These are phyloP conservation scores for Inga oerstediana DNA, from an alignment of 306 rosid species.

Conservation along the genomic window DNA sequence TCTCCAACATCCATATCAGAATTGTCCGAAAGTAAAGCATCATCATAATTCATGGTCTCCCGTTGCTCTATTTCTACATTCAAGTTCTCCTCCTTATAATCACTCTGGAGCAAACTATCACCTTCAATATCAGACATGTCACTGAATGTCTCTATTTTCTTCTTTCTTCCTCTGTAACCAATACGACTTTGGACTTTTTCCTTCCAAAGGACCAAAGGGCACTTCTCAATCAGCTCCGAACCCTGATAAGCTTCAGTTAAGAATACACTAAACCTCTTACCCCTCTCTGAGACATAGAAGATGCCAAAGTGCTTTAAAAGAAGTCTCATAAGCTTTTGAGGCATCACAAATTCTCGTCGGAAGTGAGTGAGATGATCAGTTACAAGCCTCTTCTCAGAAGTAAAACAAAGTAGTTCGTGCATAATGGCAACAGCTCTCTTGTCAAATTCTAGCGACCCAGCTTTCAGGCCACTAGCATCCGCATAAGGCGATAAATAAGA, in stretches of 20 bases:
- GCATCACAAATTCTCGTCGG: conserved; percentile 82
- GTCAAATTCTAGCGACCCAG: conserved; percentile 82
- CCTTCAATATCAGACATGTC: conserved; percentile 67
- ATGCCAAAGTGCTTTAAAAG: conserved; percentile 84
- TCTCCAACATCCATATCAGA: conserved; percentile 68
- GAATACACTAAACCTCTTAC: conserved; percentile 87
- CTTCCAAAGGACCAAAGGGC: conserved; percentile 72
- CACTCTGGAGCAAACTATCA: conserved; percentile 32
- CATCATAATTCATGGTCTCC: conserved; percentile 40
- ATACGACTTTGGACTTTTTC: conserved; percentile 54
- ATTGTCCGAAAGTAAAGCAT: conserved; percentile 36
- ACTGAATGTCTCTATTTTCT: conserved; percentile 53
- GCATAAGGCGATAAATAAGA: conserved; percentile 87
- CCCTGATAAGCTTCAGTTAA: conserved; percentile 78
- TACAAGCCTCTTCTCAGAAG: conserved; percentile 80
- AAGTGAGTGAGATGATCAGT: conserved; percentile 95
- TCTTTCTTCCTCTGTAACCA: conserved; percentile 64
- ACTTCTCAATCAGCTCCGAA: conserved; percentile 70
- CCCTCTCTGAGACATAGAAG: conserved; percentile 90
- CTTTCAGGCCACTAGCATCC: conserved; percentile 63
- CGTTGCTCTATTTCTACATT: conserved; percentile 42
- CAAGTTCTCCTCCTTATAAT: conserved; percentile 51
- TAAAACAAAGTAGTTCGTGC: conserved; percentile 88
- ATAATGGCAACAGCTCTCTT: conserved; percentile 88
- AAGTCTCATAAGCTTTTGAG: conserved; percentile 91